Evolutionary conservation across 2,329 filamentous ascomycete genomes (phyloP).

Genomic region (Blastomyces gilchristii): DNA sequence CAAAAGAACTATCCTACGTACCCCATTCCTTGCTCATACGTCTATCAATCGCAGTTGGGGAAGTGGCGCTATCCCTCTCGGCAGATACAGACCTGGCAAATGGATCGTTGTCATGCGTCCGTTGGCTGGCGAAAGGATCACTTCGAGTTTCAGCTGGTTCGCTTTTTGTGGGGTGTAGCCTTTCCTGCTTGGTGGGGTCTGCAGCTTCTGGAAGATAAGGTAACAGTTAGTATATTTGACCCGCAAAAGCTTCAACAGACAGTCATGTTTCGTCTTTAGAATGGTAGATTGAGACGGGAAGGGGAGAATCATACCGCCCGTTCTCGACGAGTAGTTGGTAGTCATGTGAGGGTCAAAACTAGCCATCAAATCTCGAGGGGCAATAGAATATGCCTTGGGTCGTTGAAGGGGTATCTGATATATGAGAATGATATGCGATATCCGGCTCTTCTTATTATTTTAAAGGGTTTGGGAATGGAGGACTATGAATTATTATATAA

Average conservation of each 20-base stretch:
- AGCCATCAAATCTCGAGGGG: not conserved
- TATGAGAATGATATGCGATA: not conserved
- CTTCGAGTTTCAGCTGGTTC: not conserved
- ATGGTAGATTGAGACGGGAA: not conserved
- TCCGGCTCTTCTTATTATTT: not conserved
- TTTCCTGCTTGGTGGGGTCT: not conserved
- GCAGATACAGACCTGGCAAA: not conserved
- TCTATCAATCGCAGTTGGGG: conserved; percentile 18
- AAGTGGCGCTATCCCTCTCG: not conserved
- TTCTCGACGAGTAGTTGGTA: not conserved
- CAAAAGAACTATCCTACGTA: conserved; percentile 12
- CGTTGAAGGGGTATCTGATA: not conserved
- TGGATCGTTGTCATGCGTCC: conserved; percentile 4
- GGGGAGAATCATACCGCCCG: not conserved
- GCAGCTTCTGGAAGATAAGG: not conserved
- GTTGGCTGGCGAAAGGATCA: conserved; percentile 7
- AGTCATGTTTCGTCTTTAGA: not conserved
- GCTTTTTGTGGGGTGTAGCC: not conserved
- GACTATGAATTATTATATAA: not conserved
- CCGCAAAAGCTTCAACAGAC: not conserved
- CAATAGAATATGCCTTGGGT: not conserved
- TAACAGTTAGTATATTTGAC: not conserved
- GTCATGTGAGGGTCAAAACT: not conserved
- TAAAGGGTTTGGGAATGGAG: not conserved
- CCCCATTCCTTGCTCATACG: conserved; percentile 30